Percentiles rank a stretch among this genome's conserved stretches.
These are phyloP conservation scores for Mycogone perniciosa DNA, from an alignment of 2,329 filamentous ascomycete species.

Conservation along the genomic window DNA sequence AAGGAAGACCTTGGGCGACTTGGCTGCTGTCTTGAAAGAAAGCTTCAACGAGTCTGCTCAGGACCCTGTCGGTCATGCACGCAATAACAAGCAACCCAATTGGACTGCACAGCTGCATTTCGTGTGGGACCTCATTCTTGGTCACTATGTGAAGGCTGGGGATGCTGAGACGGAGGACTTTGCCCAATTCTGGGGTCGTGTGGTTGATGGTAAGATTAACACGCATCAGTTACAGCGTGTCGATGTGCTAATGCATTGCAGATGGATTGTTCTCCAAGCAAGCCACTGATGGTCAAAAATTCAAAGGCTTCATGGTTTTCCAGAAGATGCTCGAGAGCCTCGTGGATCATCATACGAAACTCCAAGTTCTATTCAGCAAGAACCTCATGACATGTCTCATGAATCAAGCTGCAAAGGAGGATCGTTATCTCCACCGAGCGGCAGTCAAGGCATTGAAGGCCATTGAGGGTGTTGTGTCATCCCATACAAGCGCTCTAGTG, in stretches of 20 bases:
- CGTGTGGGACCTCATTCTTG: conserved; percentile 77
- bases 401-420: conserved; percentile 72
- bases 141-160: conserved; percentile 38
- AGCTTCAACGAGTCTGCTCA: conserved; percentile 49
- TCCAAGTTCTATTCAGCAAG: conserved; percentile 64
- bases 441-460: conserved; percentile 70
- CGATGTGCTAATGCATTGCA: conserved; percentile 31
- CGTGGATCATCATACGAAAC: conserved; percentile 40
- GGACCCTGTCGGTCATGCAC: conserved; percentile 35
- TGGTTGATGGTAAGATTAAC: conserved; percentile 67
- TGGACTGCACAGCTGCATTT: conserved; percentile 81
- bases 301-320: conserved; percentile 84
- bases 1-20: conserved; percentile 56
- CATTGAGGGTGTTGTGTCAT: conserved; percentile 58
- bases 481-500: conserved; percentile 52
- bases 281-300: conserved; percentile 83
- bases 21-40: conserved; percentile 77
- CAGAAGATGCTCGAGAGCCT: conserved; percentile 61
- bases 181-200: conserved; percentile 74
- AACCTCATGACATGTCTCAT: conserved; percentile 77
- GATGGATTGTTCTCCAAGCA: conserved; percentile 77
- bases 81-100: conserved; percentile 57
- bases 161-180: conserved; percentile 46
- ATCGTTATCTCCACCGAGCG: conserved; percentile 73
- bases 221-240: not conserved